Evolutionary conservation across 2,329 filamentous ascomycete genomes (phyloP), one percentile per base, ranked within the genome.

Genomic region (Hypoxylon sp.): DNA sequence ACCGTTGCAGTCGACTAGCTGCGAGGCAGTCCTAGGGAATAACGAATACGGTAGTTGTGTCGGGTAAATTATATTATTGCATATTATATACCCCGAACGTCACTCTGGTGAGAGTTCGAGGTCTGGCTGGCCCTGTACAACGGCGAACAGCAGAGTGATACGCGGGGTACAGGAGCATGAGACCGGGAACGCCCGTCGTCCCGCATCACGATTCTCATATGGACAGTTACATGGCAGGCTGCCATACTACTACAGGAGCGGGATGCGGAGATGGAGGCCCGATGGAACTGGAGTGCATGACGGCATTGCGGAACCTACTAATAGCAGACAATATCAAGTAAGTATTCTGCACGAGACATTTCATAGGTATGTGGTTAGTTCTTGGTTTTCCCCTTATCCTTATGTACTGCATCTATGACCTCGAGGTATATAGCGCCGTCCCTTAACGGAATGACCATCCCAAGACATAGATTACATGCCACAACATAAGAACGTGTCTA

Each of bases 121-220:
- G n/a, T 22, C 26, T 14, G 40, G 22, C 20, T 38, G 46, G 20
- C 28, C 20, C 44, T 55, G 28, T 28, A 40, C 33, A 5, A 54
- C 30, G 18, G 33, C 11, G 33, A 14, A 58, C 26, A 20, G 7
- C 14, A 52, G 33, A 33, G 40, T 22, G 8, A 53, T 58, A 53
- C 62, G 59, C 55, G 59, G 59, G 62, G 65, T 63, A 52, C 58
- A 57, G 46, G 42, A 28, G 26, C n/a, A 12, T 16, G 40, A 65
- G 55, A 63, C 55, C 54, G 54, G 62, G 62, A 49, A 58, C 24
- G 33, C 55, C 59, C 42, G 56, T 30, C 50, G 40, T 26, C 32
- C 18, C 48, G 30, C 40, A 50, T 48, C 16, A 3, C 9, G 11
- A 9, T 32, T 49, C 22, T 14, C 20, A 30, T 18, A 11, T 46